Evolutionary conservation across 768 basidiomycete species (phyloP).

Genomic region (Hortiboletus flavorubellus): DNA sequence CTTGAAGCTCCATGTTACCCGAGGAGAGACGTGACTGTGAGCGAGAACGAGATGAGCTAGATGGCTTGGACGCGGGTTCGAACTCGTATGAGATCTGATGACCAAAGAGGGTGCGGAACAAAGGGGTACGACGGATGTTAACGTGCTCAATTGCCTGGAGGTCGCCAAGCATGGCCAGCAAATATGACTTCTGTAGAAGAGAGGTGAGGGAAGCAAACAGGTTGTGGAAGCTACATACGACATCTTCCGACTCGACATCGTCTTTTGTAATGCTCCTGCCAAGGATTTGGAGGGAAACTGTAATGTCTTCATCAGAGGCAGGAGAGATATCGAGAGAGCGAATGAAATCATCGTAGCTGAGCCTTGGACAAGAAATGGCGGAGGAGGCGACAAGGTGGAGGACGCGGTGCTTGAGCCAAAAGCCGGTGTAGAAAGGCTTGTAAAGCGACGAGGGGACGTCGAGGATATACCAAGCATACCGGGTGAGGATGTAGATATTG

Average conservation of each 20-base stretch:
- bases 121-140: slow-evolving; percentile 37
- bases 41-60: slow-evolving; percentile 17
- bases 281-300: slow-evolving; percentile 35
- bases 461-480: slow-evolving; percentile 69
- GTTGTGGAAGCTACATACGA: slow-evolving; percentile 36
- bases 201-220: not conserved
- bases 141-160: slow-evolving; percentile 34
- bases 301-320: slow-evolving; percentile 30
- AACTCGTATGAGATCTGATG: slow-evolving; percentile 23
- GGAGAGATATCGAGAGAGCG: slow-evolving; percentile 31
- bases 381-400: slow-evolving; percentile 45
- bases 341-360: slow-evolving; percentile 41
- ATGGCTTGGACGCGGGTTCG: slow-evolving; percentile 8
- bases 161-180: slow-evolving; percentile 37
- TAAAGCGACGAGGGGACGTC: slow-evolving; percentile 47
- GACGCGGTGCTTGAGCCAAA: slow-evolving; percentile 50
- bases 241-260: slow-evolving; percentile 44
- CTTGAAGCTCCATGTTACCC: slow-evolving; percentile 26
- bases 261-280: slow-evolving; percentile 40
- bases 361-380: slow-evolving; percentile 32
- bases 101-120: slow-evolving; percentile 36
- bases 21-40: slow-evolving; percentile 10
- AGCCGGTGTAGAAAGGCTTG: slow-evolving; percentile 39
- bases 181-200: slow-evolving; percentile 41
- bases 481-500: slow-evolving; percentile 61